Conservation (phyloP, 768 basidiomycete species). For the Tulasnella sp. region DNA sequence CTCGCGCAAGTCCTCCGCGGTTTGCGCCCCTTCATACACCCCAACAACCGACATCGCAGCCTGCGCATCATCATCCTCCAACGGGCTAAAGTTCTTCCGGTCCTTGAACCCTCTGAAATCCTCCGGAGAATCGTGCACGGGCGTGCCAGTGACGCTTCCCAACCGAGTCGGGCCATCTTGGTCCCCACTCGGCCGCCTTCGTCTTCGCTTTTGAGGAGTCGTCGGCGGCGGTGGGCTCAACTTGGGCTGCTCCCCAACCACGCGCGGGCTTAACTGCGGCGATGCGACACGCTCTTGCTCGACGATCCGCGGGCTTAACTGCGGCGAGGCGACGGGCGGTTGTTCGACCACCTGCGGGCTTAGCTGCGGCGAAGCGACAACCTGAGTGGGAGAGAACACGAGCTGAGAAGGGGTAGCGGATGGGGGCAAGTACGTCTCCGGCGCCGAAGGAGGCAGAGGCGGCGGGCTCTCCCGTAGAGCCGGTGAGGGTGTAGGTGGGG, state of each 20-base stretch:
- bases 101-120: conserved; percentile 15
- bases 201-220: neutral
- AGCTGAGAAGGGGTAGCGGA: neutral
- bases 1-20: neutral
- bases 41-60: conserved; percentile 19
- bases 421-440: neutral
- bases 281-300: too few relatives aligned
- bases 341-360: too few relatives aligned
- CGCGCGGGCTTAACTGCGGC: too few relatives aligned
- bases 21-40: neutral
- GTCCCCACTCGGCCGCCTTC: neutral
- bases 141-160: conserved; percentile 24
- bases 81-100: neutral
- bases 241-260: neutral
- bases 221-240: neutral
- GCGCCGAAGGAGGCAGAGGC: neutral
- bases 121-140: conserved; percentile 18
- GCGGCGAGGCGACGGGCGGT: neutral
- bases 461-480: neutral
- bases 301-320: neutral
- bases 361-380: neutral
- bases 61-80: conserved; percentile 28
- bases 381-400: too few relatives aligned
- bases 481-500: neutral
- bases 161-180: neutral